Evolutionary conservation across 805 yeast genomes (phyloP).

Genomic region (Ogataea naganishii): DNA sequence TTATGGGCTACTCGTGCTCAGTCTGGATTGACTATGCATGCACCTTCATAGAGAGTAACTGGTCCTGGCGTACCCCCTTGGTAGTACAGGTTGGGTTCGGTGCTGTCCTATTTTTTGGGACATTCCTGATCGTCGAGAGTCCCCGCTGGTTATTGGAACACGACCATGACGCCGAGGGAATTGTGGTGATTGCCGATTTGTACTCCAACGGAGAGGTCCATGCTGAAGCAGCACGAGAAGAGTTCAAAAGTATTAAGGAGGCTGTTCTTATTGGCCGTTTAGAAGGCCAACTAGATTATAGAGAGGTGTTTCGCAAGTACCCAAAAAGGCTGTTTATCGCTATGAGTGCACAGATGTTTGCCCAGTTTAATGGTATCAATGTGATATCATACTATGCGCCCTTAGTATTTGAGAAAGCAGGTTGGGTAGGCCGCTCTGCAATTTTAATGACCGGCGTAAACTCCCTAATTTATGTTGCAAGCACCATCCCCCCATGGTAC

Average conservation of each 20-base stretch:
- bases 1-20: conserved; percentile 46
- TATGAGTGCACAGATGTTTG: conserved; percentile 85
- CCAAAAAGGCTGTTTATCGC: conserved; percentile 76
- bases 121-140: conserved; percentile 73
- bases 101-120: conserved; percentile 56
- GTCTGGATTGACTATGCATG: conserved; percentile 56
- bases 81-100: conserved; percentile 60
- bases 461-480: conserved; percentile 40
- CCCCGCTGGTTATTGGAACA: conserved; percentile 87
- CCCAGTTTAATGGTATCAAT: conserved; percentile 89
- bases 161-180: conserved; percentile 75
- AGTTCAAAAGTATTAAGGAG: conserved; percentile 77
- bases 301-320: conserved; percentile 69
- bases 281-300: conserved; percentile 73
- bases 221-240: conserved; percentile 58
- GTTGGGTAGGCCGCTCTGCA: conserved; percentile 86
- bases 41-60: conserved; percentile 36
- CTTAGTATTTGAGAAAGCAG: conserved; percentile 88
- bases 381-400: conserved; percentile 93
- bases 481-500: conserved; percentile 87
- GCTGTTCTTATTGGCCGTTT: conserved; percentile 64
- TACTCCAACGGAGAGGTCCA: conserved; percentile 73
- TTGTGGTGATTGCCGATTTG: conserved; percentile 75
- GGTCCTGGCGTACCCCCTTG: conserved; percentile 47
- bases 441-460: conserved; percentile 86